Percentiles rank a stretch among this genome's conserved stretches.
Evolutionary conservation across 305 asterid genomes (phyloP).

Genomic region (Galium porrigens): DNA sequence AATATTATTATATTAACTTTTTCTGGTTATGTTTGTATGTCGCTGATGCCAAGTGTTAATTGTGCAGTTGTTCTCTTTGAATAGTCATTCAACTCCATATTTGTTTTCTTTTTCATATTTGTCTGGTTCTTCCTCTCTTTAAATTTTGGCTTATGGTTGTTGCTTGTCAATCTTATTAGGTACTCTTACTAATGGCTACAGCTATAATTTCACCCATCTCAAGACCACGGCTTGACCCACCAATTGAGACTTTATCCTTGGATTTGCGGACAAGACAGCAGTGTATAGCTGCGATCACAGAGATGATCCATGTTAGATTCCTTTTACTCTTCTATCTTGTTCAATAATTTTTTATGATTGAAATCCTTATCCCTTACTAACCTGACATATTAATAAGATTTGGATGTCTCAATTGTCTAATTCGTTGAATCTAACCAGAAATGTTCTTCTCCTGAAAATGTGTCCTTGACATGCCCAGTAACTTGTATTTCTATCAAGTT

Average conservation of each 20-base stretch:
- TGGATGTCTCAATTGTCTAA: neutral
- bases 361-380: neutral
- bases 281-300: slow-evolving; percentile 80
- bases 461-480: neutral
- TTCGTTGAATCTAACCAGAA: neutral
- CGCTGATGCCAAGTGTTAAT: neutral
- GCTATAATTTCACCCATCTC: slow-evolving; percentile 55
- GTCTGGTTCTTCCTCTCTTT: slow-evolving; percentile 3
- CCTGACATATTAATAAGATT: neutral
- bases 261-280: slow-evolving; percentile 82
- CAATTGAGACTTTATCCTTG: slow-evolving; percentile 26
- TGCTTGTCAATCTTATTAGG: slow-evolving; percentile 29
- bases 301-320: slow-evolving; percentile 83
- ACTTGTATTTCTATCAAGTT: neutral
- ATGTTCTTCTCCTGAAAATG: neutral
- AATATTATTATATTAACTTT: neutral
- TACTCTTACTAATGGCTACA: slow-evolving; percentile 88
- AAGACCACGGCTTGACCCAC: slow-evolving; percentile 30
- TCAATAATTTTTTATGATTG: neutral
- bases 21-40: slow-evolving; percentile 4
- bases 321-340: slow-evolving; percentile 11
- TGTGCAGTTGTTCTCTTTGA: neutral
- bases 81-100: neutral
- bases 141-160: slow-evolving; percentile 3
- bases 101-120: neutral